A percentile compares a stretch with the other conserved stretches of the same genome.
phyloP scores from a whole-genome alignment of 176 grass and related monocot species.

The Aegilops sharonensis region DNA sequence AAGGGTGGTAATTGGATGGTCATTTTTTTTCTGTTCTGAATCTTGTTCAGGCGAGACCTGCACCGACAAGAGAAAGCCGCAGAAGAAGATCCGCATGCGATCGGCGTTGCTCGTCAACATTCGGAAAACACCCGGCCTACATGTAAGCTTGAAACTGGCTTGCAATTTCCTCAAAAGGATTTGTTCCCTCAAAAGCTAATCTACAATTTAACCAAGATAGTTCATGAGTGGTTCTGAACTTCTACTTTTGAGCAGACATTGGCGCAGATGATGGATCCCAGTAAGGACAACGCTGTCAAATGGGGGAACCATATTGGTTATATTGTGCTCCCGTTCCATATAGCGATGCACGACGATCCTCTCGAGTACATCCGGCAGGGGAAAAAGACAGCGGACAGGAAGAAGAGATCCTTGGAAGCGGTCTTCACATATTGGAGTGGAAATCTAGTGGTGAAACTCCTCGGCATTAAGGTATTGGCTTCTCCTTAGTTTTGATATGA shows the following conservation, averaged over 20 bases:
- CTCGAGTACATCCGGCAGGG: conserved; percentile 79
- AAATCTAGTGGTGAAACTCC: conserved; percentile 65
- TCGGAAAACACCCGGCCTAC: conserved; percentile 59
- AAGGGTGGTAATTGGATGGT: neutral
- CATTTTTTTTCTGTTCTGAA: neutral
- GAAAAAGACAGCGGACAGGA: conserved; percentile 53
- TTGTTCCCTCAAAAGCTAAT: neutral
- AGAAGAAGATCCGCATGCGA: conserved; percentile 40
- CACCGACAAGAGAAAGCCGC: conserved; percentile 5
- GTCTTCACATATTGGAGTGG: conserved; percentile 68
- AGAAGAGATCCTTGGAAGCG: conserved; percentile 76
- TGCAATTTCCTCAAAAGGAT: neutral
- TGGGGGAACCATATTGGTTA: conserved; percentile 81
- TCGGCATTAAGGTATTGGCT: conserved; percentile 74
- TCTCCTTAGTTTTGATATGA: neutral
- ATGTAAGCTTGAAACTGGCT: conserved; percentile 31
- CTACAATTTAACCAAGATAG: neutral
- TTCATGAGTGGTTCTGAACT: neutral
- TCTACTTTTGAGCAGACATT: conserved; percentile 50
- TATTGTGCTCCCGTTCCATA: conserved; percentile 52
- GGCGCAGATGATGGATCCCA: conserved; percentile 67
- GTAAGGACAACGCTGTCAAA: conserved; percentile 33
- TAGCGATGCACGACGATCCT: conserved; percentile 59
- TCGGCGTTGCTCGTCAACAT: conserved; percentile 87
- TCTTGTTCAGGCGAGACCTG: conserved; percentile 37